These are phyloP conservation scores for Bocquillonia castaneifolia DNA, from an alignment of 441 rosid species.

Conservation along the genomic window DNA sequence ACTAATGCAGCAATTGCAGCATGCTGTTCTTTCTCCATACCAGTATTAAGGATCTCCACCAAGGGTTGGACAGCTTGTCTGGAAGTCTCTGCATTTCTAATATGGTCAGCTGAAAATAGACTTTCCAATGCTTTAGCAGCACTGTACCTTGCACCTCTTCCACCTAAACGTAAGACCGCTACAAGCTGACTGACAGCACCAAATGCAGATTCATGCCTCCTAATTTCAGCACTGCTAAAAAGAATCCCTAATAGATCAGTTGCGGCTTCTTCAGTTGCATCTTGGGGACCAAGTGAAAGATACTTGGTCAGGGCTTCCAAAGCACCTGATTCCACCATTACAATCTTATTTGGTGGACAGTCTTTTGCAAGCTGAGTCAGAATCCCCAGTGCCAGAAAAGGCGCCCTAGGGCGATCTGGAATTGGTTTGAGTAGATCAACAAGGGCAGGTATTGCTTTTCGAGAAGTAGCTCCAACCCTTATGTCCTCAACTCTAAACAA, in stretches of 20 bases:
- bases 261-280: conserved; percentile 99
- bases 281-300: conserved; percentile 98
- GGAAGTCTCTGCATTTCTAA: conserved; percentile 90
- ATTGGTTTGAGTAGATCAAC: conserved; percentile 98
- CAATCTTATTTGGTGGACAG: conserved; percentile 80
- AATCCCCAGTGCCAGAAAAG: conserved; percentile 84
- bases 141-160: conserved; percentile 94
- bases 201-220: conserved; percentile 95
- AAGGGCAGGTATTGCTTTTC: conserved; percentile 94
- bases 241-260: conserved; percentile 88
- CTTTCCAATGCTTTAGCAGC: conserved; percentile 98
- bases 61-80: conserved; percentile 98
- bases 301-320: conserved; percentile 93
- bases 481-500: conserved; percentile 99
- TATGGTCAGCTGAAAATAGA: conserved; percentile 94
- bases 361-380: conserved; percentile 95
- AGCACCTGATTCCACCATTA: conserved; percentile 98
- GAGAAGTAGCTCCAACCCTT: conserved; percentile 96
- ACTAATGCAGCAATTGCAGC: conserved; percentile 98
- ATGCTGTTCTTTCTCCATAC: conserved; percentile 96
- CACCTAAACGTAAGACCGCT: conserved; percentile 95
- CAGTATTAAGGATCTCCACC: conserved; percentile 96
- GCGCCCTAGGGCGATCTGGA: conserved; percentile 99
- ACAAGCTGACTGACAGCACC: conserved; percentile 97
- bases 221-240: conserved; percentile 86